Evolutionary conservation across 2,329 filamentous ascomycete species (phyloP), one percentile per base, ranked within the genome.

Genomic region (Atkinsonella texensis): DNA sequence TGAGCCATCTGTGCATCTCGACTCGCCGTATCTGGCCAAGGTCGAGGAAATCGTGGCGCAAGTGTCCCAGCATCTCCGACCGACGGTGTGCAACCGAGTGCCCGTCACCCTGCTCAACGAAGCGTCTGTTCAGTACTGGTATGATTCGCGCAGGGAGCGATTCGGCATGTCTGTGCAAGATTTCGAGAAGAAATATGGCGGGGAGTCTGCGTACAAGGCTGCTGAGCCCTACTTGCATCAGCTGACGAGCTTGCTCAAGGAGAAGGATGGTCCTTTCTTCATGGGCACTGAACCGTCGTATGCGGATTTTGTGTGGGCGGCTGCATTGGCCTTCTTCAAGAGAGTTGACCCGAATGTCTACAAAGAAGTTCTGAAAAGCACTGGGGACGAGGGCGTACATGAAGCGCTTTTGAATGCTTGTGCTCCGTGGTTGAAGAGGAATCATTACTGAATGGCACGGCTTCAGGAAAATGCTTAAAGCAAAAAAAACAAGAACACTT

Each of bases 221-320:
- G 74, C 72, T 0, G 63, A 69, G 53, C 60, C 65, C 1, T 47
- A 56, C 2, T 18, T 75, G 9, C 56, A 57, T 8, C 62, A 68
- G 45, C 57, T 48, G 18, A 52, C 45, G 17, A 23, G 12, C 4
- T 40, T 52, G 31, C 59, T 86, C 55, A 74, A 74, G 57, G 75
- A 81, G 64, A 75, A 75, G 0, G 71, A 74, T 0, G 84, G 84
- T 0, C 77, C 79, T 0, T 87, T 79, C 60, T 79, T 87, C 51
- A 47, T 77, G 54, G 84, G 84, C 0, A 65, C 74, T 46, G 72
- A 70, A 53, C 67, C 73, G 4, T 71, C 70, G 39, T 84, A 77
- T 61, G 74, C 74, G 4, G 81, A 83, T 60, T 77, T 86, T 51
- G 68, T 80, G 2, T 74, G 80, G 59, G 73, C 73, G 0, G 70